phyloP scores from a whole-genome alignment of 495 filamentous ascomycete genomes.

The Chaetomidium leptoderma region DNA sequence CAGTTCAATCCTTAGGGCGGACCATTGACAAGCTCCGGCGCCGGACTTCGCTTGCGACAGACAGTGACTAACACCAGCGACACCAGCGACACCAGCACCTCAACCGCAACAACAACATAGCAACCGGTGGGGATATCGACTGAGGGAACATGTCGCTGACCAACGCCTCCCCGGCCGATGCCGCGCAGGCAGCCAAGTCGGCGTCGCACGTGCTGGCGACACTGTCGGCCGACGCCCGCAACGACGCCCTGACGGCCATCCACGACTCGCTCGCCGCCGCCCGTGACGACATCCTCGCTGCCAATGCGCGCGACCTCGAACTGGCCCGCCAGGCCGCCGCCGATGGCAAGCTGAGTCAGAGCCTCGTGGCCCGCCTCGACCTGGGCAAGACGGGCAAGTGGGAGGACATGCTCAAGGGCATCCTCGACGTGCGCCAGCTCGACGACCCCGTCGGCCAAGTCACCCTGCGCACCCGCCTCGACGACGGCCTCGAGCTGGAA shows the following conservation, averaged over 20 bases:
- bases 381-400: conserved; percentile 82
- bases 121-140: no score
- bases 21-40: background rate
- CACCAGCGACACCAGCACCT: background rate
- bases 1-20: no score
- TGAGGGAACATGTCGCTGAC: conserved; percentile 63
- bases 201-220: conserved; percentile 67
- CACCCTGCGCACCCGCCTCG: conserved; percentile 77
- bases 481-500: conserved; percentile 79
- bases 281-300: conserved; percentile 71
- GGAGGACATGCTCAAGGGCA: conserved; percentile 96
- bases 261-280: conserved; percentile 64
- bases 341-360: conserved; percentile 70
- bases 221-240: conserved; percentile 60
- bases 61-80: conserved; percentile 10
- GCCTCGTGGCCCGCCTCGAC: conserved; percentile 87
- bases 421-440: conserved; percentile 80
- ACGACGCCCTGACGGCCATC: conserved; percentile 78
- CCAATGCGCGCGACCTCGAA: conserved; percentile 78
- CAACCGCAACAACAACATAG: background rate
- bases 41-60: conserved; percentile 10
- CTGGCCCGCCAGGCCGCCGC: conserved; percentile 66
- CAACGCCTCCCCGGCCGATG: conserved; percentile 61
- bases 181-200: conserved; percentile 63
- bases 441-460: conserved; percentile 89